Evolutionary conservation across 495 filamentous ascomycete genomes (phyloP).

Genomic region (Gamarada debralockiae): DNA sequence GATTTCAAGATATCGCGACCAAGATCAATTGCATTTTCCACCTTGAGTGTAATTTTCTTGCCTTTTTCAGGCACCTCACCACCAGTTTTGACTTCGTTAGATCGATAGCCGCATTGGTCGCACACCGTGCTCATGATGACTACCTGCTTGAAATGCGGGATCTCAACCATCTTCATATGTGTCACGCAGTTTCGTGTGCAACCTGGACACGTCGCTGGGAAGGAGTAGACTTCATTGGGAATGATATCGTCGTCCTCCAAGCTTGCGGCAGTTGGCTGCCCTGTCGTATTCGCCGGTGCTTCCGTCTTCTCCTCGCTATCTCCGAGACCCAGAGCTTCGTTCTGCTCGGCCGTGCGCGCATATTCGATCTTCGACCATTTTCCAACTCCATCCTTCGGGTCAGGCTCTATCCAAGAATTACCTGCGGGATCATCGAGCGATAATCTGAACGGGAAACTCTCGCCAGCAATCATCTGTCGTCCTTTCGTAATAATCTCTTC

Average conservation of each 20-base stretch:
- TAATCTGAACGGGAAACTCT: conserved; percentile 82
- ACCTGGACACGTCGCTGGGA: conserved; percentile 87
- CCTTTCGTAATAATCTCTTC: conserved; percentile 66
- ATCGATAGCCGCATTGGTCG: conserved; percentile 86
- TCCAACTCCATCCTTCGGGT: conserved; percentile 63
- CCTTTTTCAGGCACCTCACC: conserved; percentile 87
- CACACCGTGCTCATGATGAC: conserved; percentile 87
- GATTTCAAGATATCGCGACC: conserved; percentile 93
- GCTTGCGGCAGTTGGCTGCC: conserved; percentile 27
- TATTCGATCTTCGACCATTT: conserved; percentile 86
- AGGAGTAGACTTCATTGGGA: conserved; percentile 82
- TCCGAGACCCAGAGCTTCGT: conserved; percentile 59
- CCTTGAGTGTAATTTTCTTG: conserved; percentile 72
- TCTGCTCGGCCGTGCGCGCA: conserved; percentile 76
- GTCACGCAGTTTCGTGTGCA: conserved; percentile 78
- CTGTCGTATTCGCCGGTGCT: neutral
- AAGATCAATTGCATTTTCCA: conserved; percentile 73
- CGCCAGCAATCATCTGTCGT: conserved; percentile 65
- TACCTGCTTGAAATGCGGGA: conserved; percentile 95
- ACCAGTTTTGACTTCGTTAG: conserved; percentile 94
- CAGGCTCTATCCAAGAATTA: conserved; percentile 97
- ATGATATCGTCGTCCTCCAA: conserved; percentile 71
- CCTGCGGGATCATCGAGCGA: conserved; percentile 86
- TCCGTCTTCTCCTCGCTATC: conserved; percentile 27
- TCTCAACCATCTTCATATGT: conserved; percentile 94